Conservation (phyloP, 1,284 basidiomycete genomes). For the Marasmius sp. region DNA sequence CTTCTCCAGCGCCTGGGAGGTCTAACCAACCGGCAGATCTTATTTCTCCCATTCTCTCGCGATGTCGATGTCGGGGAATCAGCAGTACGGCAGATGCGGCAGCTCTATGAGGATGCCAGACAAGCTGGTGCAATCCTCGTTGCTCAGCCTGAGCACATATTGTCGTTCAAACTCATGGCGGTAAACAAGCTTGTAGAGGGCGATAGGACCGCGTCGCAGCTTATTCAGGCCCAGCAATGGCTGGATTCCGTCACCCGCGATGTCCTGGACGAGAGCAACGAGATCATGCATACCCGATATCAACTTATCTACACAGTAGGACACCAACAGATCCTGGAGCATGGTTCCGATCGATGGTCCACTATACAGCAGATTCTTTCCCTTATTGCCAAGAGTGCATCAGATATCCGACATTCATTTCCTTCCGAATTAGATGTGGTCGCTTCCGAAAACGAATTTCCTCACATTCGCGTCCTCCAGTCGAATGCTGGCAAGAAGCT, state of each 20-base stretch:
- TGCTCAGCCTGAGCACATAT: constrained; percentile 51
- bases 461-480: too few species aligned
- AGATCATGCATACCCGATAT: constrained; percentile 29
- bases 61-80: constrained; percentile 22
- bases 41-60: constrained; percentile 48
- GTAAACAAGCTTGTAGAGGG: constrained; percentile 46
- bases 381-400: background rate
- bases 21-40: constrained; percentile 45
- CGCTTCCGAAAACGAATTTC: background rate
- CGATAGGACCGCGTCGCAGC: constrained; percentile 37
- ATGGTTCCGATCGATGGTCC: constrained; percentile 45
- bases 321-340: constrained; percentile 36
- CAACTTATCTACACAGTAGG: constrained; percentile 37
- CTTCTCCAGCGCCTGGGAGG: constrained; percentile 42
- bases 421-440: background rate
- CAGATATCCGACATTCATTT: background rate
- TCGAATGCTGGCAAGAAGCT: too few species aligned
- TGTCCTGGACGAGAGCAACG: constrained; percentile 35
- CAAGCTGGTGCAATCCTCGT: constrained; percentile 31
- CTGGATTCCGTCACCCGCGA: constrained; percentile 22
- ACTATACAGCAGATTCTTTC: constrained; percentile 7
- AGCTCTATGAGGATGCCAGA: constrained; percentile 32
- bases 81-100: constrained; percentile 21
- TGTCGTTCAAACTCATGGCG: constrained; percentile 50
- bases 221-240: constrained; percentile 14